These are phyloP conservation scores for Pseudocercospora fijiensis DNA, from an alignment of 2,329 filamentous ascomycete species.

Conservation along the genomic window DNA sequence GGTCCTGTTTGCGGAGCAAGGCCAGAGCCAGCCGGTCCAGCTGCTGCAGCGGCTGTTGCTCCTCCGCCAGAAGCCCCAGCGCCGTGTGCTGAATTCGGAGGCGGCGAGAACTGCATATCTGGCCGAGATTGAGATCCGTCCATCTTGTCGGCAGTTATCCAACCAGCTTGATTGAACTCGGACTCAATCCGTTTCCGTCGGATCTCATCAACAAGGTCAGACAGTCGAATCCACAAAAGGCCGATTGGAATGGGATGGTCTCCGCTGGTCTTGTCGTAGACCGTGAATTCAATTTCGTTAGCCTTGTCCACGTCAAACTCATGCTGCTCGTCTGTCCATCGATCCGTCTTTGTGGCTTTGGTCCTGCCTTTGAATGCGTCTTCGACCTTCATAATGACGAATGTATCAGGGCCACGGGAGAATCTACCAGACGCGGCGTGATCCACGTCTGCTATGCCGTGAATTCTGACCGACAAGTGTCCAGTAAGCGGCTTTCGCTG, in stretches of 20 bases:
- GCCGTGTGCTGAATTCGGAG: conserved; percentile 43
- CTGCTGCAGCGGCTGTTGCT: conserved; percentile 42
- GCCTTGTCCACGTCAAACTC: conserved; percentile 95
- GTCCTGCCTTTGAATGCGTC: conserved; percentile 89
- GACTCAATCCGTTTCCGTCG: conserved; percentile 95
- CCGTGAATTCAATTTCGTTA: conserved; percentile 95
- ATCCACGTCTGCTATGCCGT: conserved; percentile 90
- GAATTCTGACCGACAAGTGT: conserved; percentile 79
- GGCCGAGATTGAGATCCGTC: conserved; percentile 58
- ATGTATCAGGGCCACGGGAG: conserved; percentile 87
- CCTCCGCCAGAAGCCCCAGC: conserved; percentile 35
- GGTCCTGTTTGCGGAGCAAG: conserved; percentile 54
- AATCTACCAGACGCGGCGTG: conserved; percentile 82
- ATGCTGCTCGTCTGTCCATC: conserved; percentile 88
- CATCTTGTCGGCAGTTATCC: conserved; percentile 98
- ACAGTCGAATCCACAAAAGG: conserved; percentile 93
- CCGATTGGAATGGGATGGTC: conserved; percentile 91
- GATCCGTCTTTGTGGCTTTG: conserved; percentile 77
- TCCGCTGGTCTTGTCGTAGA: conserved; percentile 82
- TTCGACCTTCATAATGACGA: conserved; percentile 94
- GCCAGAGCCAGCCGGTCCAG: conserved; percentile 41
- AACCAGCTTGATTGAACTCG: conserved; percentile 89
- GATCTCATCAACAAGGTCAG: conserved; percentile 96
- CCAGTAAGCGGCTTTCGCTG: conserved; percentile 94
- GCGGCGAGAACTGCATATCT: conserved; percentile 56